Conservation (phyloP, 2,329 filamentous ascomycete genomes). For the Rasamsonia emersonii region DNA sequence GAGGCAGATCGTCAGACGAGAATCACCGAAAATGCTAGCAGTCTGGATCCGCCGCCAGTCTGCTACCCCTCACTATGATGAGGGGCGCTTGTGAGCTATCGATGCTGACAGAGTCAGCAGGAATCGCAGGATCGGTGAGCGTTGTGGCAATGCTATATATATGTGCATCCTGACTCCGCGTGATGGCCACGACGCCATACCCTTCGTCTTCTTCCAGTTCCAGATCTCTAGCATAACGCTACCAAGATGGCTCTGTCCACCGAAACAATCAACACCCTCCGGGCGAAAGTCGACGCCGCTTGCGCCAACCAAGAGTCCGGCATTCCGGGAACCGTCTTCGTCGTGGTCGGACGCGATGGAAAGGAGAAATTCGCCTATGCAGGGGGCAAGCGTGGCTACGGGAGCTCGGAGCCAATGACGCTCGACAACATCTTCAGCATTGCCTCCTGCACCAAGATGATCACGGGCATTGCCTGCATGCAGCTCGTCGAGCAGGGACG, state of each 20-base stretch:
- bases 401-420: constrained; percentile 44
- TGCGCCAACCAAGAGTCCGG: constrained; percentile 22
- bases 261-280: constrained; percentile 1
- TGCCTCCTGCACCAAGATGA: constrained; percentile 43
- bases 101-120: no score
- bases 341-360: constrained; percentile 42
- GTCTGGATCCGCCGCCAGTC: no score
- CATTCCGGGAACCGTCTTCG: constrained; percentile 40
- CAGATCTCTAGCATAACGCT: no score
- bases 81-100: no score
- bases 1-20: no score
- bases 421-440: constrained; percentile 55
- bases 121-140: no score
- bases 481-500: constrained; percentile 39
- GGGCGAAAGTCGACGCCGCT: constrained; percentile 1
- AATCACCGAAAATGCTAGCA: no score
- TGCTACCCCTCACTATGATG: no score
- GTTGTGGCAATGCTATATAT: no score
- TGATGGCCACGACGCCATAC: no score
- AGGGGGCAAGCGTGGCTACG: constrained; percentile 39
- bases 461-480: constrained; percentile 38
- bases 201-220: no score
- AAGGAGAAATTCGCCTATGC: constrained; percentile 42
- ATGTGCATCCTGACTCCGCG: no score
- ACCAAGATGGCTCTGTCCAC: background rate